Evolutionary conservation across 441 rosid genomes (phyloP), one percentile per base, ranked within the genome.

Genomic region (Brassica balearica): DNA sequence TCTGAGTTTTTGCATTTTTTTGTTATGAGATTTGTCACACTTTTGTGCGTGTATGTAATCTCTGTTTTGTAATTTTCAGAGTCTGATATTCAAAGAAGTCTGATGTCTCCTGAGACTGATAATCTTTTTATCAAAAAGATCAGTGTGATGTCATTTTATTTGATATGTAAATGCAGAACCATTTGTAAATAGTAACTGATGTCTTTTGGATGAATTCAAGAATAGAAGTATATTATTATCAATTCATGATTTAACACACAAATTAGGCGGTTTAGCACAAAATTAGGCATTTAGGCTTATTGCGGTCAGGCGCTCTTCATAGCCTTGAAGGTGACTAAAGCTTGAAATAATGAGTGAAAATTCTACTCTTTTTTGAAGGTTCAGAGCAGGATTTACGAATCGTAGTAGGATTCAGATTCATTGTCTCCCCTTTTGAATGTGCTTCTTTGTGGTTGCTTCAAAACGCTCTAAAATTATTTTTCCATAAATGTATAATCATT

Each of bases 331-430:
- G 43, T 5, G 43, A 38, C 10, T 38, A 38, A 38, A 8, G 43
- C 9, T 8, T 36, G 41, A 36, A 4, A 32, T 32, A 5, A 32
- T 32, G 36, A 32, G 36, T 32, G 36, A 5, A 32, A 32, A 32
- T 32, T 32, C 36, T 32, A 32, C 36, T 32, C 1, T 32, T 32
- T 65, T 63, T 15, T 1, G 27, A 2, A 29, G 2, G 5, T 73
- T 51, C 15, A 76, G 87, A 80, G 77, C 86, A 34, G 41, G 41
- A 34, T 34, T 34, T 34, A 7, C 41, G 0, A 34, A 34, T 34
- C 41, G 8, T 34, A 34, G 41, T 34, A 34, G 41, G 41, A 2
- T 34, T 34, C 10, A 34, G 41, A 34, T 34, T 34, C 41, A 34
- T 34, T 34, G 41, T 6, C 41, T 34, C 41, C 36, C 41, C 9